Evolutionary conservation across 2,329 filamentous ascomycete species (phyloP).

Genomic region (Aspergillus tamarii): DNA sequence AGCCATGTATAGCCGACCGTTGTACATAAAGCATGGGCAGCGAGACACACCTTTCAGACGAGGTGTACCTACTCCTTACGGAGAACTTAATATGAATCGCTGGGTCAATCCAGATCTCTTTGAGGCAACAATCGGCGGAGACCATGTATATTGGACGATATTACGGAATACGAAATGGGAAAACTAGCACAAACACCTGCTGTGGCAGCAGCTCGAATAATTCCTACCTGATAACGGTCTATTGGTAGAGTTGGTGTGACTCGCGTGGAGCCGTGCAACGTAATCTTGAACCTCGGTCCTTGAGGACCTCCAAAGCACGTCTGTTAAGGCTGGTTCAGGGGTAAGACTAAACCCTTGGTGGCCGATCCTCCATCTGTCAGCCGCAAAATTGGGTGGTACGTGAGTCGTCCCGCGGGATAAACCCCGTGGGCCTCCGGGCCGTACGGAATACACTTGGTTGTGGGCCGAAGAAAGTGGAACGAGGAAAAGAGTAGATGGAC

Average conservation of each 20-base stretch:
- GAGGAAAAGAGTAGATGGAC: neutral
- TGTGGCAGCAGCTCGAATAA: neutral
- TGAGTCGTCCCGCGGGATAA: constrained; percentile 11
- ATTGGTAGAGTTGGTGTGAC: constrained; percentile 25
- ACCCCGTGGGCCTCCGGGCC: neutral
- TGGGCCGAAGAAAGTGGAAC: neutral
- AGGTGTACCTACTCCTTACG: neutral
- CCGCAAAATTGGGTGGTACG: constrained; percentile 20
- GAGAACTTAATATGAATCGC: neutral
- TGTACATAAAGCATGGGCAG: neutral
- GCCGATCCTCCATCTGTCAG: constrained; percentile 21
- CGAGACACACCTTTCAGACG: neutral
- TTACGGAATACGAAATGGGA: constrained; percentile 1
- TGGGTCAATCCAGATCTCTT: neutral
- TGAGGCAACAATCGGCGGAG: neutral
- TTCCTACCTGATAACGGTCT: constrained; percentile 5
- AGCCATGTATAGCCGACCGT: neutral
- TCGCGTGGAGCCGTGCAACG: constrained; percentile 32
- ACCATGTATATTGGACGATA: neutral
- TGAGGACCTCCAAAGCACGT: constrained; percentile 7
- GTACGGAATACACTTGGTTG: neutral
- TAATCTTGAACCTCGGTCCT: constrained; percentile 25
- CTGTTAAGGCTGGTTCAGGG: constrained; percentile 24
- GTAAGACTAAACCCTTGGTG: constrained; percentile 15
- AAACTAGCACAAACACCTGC: neutral